Base-by-base conservation (phyloP, 108 stramenopile species). In the Nitzschia putrida region DNA sequence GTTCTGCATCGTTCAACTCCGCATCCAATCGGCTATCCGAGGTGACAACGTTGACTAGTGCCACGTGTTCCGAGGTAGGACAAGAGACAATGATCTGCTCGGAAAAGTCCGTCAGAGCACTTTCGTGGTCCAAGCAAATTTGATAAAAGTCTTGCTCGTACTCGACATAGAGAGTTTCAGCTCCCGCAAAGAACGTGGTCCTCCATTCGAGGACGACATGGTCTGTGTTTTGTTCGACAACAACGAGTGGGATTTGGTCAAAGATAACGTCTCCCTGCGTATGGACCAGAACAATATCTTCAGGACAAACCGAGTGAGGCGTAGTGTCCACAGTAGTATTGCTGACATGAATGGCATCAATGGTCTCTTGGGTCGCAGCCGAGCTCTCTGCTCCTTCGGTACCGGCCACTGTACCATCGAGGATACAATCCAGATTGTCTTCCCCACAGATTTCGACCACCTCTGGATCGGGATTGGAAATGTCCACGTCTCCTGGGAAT, bases 361-460 rank as follows among this genome's bases (percentile, higher is more conserved):
- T 49, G 14, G 47, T 49, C n/a, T 49, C 18, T 49, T 49, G 47
- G n/a, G 18, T 18, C 14, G 47, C 14, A 49, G 18, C 18, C 2
- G 47, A 16, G 18, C 18, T 49, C 47, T 49, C 47, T 6, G 55
- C 55, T 16, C 22, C 55, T 38, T 61, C 60, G 16, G 38, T 34
- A 40, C 42, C 60, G 3, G 29, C 60, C 29, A 43, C 34, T 13
- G 21, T 61, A 4, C 42, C 60, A 14, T 40, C 60, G 2, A 22
- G 12, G 60, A 61, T 38, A 43, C 60, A 61, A 7, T 61, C 40
- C 22, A 13, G 4, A 41, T 60, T 23, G 37, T 60, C 59, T 57
- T 57, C 20, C 5, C 59, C 59, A 39, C 59, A 60, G 59, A 38
- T 41, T 41, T 41, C 59, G 59, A 60, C 38, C 2, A 60, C 21